Evolutionary conservation across 164 flowering plant species (phyloP).

Genomic region (Warburgia ugandensis): DNA sequence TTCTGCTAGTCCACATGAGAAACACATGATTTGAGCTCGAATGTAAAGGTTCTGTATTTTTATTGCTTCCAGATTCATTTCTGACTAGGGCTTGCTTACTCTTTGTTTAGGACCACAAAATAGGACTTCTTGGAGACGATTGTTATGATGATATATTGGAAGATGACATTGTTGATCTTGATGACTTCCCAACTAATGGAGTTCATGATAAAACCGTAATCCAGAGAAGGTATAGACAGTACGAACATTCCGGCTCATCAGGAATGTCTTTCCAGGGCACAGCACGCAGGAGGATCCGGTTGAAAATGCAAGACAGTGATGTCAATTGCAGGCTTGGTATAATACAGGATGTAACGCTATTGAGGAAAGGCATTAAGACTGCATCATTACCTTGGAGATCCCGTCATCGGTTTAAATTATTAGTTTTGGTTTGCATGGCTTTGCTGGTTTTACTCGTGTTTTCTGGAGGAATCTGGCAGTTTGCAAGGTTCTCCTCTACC

Average conservation of each 20-base stretch:
- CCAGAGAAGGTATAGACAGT: no score
- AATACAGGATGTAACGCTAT: neutral
- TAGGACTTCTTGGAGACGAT: neutral
- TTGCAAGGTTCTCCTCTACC: no score
- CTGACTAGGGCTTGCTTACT: no score
- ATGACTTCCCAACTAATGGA: neutral
- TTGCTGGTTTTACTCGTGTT: neutral
- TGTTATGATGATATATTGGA: constrained; percentile 8
- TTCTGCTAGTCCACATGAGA: no score
- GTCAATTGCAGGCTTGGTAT: neutral
- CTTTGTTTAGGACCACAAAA: neutral
- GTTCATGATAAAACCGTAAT: no score
- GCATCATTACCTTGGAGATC: neutral
- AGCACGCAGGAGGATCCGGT: neutral
- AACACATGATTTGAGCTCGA: no score
- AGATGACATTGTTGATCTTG: constrained; percentile 2
- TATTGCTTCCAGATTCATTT: no score
- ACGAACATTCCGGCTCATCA: no score
- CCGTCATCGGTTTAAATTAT: neutral
- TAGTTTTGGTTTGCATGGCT: neutral
- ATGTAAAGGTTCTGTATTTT: no score
- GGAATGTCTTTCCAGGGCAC: neutral
- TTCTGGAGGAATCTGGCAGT: no score
- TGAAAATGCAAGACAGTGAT: neutral
- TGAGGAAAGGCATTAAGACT: neutral